Evolutionary conservation across 192 early-diverging fungal genomes (phyloP).

Genomic region (Kappamyces sp.): DNA sequence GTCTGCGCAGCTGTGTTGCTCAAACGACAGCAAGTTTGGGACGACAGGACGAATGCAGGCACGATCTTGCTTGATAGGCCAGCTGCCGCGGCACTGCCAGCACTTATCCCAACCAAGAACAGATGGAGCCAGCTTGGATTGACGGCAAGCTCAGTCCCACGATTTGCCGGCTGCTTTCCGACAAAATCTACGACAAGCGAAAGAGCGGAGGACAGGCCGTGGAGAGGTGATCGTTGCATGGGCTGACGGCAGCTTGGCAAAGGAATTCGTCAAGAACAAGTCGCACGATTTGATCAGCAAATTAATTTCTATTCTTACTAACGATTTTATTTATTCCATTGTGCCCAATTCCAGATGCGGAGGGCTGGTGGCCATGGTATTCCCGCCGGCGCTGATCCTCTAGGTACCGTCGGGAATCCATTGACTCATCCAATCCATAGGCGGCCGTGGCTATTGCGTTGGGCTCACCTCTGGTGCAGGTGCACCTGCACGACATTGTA

Average conservation of each 20-base stretch:
- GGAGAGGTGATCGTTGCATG: neutral
- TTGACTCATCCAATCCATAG: neutral
- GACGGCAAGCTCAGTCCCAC: too few relatives aligned
- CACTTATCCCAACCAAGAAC: too few relatives aligned
- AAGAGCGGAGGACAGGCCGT: too few relatives aligned
- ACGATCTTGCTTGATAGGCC: too few relatives aligned
- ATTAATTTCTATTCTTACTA: conserved; percentile 72
- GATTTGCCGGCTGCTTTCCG: too few relatives aligned
- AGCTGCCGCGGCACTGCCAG: too few relatives aligned
- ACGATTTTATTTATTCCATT: conserved; percentile 84
- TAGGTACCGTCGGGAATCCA: conserved; percentile 21
- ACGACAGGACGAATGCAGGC: too few relatives aligned
- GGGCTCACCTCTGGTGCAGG: conserved; percentile 40
- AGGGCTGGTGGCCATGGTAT: conserved; percentile 85
- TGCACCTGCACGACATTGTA: conserved; percentile 52
- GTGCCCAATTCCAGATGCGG: conserved; percentile 84
- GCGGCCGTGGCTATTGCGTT: conserved; percentile 73
- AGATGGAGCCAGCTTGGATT: too few relatives aligned
- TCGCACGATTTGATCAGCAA: conserved; percentile 50
- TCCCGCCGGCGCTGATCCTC: neutral
- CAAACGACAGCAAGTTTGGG: too few relatives aligned
- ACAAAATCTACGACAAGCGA: too few relatives aligned
- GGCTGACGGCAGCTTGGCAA: neutral
- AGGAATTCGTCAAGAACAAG: neutral
- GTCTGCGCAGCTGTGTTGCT: too few relatives aligned